phyloP scores from a whole-genome alignment of 2,329 filamentous ascomycete genomes.

The Davidsoniella neocaledoniae region DNA sequence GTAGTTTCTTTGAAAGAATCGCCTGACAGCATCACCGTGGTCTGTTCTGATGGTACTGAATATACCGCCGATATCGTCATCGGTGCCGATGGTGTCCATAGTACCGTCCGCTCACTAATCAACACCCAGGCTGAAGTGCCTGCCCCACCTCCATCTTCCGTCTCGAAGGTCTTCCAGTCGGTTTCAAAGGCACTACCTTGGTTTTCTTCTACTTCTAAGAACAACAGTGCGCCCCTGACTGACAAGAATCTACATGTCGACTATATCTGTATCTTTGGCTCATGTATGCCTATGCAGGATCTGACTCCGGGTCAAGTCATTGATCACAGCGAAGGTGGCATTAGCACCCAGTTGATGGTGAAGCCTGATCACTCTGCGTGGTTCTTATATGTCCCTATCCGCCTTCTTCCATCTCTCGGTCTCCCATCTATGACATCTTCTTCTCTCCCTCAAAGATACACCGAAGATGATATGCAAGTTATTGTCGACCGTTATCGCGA shows the following conservation, averaged over 20 bases:
- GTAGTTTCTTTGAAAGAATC: conserved; percentile 13
- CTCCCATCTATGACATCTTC: no score
- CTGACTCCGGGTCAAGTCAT: background rate
- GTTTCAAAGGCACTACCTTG: background rate
- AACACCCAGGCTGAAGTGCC: background rate
- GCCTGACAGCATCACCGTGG: conserved; percentile 17
- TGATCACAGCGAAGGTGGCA: background rate
- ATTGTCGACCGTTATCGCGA: no score
- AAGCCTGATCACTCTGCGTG: background rate
- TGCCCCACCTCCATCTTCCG: no score
- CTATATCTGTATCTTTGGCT: background rate
- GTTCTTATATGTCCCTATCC: conserved; percentile 5
- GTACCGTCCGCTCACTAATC: conserved; percentile 16
- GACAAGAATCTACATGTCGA: no score
- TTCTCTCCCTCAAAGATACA: no score
- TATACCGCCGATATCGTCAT: conserved; percentile 24
- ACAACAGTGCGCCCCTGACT: no score
- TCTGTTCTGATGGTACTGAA: conserved; percentile 20
- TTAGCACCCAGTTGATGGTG: background rate
- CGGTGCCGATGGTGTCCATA: conserved; percentile 27
- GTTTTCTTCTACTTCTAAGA: no score
- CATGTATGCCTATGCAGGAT: background rate
- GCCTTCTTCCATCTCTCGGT: no score
- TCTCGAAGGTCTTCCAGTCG: no score
- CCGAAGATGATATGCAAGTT: no score